Evolutionary conservation across 257 asterid genomes (phyloP).

Genomic region (Scutellaria barbata): DNA sequence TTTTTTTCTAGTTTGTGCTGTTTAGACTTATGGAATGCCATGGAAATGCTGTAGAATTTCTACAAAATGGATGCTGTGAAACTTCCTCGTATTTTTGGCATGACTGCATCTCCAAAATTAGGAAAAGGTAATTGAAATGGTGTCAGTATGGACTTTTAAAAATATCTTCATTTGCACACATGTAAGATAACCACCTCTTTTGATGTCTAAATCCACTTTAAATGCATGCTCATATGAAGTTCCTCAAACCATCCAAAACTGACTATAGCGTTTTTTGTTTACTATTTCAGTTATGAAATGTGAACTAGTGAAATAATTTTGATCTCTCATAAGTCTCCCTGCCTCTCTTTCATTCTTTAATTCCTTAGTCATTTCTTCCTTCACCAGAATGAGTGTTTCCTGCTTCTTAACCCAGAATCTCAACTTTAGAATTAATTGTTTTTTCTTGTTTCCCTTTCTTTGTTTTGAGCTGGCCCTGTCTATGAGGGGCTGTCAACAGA

Average conservation of each 20-base stretch:
- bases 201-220: slow-evolving; percentile 7
- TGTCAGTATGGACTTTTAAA: slow-evolving; percentile 30
- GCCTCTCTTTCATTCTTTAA: neutral
- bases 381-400: neutral
- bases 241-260: slow-evolving; percentile 1
- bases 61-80: slow-evolving; percentile 61
- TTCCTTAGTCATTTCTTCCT: slow-evolving; percentile 5
- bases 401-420: slow-evolving; percentile 1
- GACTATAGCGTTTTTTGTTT: neutral
- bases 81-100: slow-evolving; percentile 96
- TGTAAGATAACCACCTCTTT: neutral
- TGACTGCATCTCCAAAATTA: slow-evolving; percentile 95
- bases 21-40: slow-evolving; percentile 36
- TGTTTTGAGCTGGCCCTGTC: neutral
- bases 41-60: slow-evolving; percentile 62
- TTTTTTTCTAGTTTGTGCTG: slow-evolving; percentile 20
- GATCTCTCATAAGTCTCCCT: slow-evolving; percentile 24
- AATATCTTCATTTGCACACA: slow-evolving; percentile 12
- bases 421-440: neutral
- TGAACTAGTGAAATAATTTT: neutral
- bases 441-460: neutral
- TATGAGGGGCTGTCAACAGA: neutral
- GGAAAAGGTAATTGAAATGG: slow-evolving; percentile 80
- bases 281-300: neutral
- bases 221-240: slow-evolving; percentile 17